Percentiles rank a stretch among this genome's conserved stretches.
Conservation (phyloP, 805 yeast species). For the Lipomyces yamadae region DNA sequence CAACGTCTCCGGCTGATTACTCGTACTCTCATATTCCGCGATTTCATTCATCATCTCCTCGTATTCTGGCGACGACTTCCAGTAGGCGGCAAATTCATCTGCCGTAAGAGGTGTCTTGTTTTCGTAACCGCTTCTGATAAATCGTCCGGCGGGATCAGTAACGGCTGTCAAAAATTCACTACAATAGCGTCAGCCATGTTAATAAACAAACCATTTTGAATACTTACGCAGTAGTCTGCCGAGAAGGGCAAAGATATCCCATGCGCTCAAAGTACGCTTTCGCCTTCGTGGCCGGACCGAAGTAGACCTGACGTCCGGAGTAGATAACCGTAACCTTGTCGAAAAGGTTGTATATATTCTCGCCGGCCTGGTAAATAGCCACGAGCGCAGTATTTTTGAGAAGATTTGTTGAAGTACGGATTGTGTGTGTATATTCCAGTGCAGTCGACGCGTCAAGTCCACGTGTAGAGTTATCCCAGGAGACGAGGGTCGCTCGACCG, state of each 20-base stretch:
- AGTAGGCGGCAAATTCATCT: slow-evolving; percentile 61
- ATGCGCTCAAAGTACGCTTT: slow-evolving; percentile 62
- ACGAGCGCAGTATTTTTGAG: slow-evolving; percentile 62
- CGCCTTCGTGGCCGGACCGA: slow-evolving; percentile 62
- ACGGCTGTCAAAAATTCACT: slow-evolving; percentile 68
- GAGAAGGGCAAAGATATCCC: slow-evolving; percentile 67
- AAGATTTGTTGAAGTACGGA: slow-evolving; percentile 64
- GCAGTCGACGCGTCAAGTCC: slow-evolving; percentile 88
- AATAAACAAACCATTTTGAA: too few relatives aligned
- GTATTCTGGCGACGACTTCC: slow-evolving; percentile 60
- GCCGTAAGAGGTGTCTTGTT: slow-evolving; percentile 63
- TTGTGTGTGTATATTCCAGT: slow-evolving; percentile 68
- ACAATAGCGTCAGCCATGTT: background rate
- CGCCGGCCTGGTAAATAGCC: slow-evolving; percentile 73
- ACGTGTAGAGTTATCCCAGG: slow-evolving; percentile 85
- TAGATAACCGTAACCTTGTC: slow-evolving; percentile 66
- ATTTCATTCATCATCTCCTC: slow-evolving; percentile 52
- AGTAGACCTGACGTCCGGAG: slow-evolving; percentile 65
- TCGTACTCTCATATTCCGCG: slow-evolving; percentile 49
- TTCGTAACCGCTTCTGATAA: slow-evolving; percentile 54
- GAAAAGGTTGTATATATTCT: slow-evolving; percentile 65
- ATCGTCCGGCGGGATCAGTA: slow-evolving; percentile 69
- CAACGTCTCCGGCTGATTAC: slow-evolving; percentile 46
- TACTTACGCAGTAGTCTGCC: slow-evolving; percentile 64
- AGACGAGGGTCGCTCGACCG: slow-evolving; percentile 64